Percentiles rank a stretch among this genome's conserved stretches.
These are phyloP conservation scores for Blastobotrys malaysiensis DNA, from an alignment of 1,139 yeast species.

Conservation along the genomic window DNA sequence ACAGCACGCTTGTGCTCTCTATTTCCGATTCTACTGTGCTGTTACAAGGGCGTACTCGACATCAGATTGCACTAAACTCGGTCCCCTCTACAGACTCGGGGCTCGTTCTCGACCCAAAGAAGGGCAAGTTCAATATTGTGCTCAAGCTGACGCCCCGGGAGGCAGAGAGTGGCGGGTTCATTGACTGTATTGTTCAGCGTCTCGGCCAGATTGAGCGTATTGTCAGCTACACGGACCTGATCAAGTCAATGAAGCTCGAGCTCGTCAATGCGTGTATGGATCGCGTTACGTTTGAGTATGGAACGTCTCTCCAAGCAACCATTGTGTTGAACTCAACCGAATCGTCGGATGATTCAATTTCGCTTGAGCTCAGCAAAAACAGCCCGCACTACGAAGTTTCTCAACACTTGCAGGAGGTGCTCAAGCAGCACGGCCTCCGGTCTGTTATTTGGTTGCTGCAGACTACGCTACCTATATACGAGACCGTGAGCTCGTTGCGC, in stretches of 20 bases:
- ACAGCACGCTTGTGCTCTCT: conserved; percentile 19
- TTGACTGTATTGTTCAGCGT: conserved; percentile 17
- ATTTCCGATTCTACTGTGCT: conserved; percentile 12
- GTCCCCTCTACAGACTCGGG: conserved; percentile 20
- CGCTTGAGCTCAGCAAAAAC: conserved; percentile 17
- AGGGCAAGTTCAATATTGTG: conserved; percentile 23
- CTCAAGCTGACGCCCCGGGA: conserved; percentile 11
- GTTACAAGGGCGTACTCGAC: conserved; percentile 26
- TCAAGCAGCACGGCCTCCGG: conserved; percentile 24
- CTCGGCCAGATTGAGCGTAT: conserved; percentile 28
- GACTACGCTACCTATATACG: conserved; percentile 26
- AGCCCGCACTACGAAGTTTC: conserved; percentile 26
- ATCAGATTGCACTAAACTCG: conserved; percentile 16
- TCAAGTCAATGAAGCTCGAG: conserved; percentile 24
- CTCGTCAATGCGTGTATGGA: conserved; percentile 28
- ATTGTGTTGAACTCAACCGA: conserved; percentile 11
- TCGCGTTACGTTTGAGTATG: conserved; percentile 26
- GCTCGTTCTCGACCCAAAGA: conserved; percentile 22
- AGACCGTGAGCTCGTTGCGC: conserved; percentile 20
- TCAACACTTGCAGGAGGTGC: conserved; percentile 23
- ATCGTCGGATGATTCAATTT: conserved; percentile 4
- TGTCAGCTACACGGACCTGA: conserved; percentile 27
- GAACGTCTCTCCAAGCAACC: conserved; percentile 20
- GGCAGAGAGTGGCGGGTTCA: conserved; percentile 10
- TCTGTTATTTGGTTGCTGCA: conserved; percentile 28